phyloP scores from a whole-genome alignment of 2,329 filamentous ascomycete species.

The Colletotrichum sp. region DNA sequence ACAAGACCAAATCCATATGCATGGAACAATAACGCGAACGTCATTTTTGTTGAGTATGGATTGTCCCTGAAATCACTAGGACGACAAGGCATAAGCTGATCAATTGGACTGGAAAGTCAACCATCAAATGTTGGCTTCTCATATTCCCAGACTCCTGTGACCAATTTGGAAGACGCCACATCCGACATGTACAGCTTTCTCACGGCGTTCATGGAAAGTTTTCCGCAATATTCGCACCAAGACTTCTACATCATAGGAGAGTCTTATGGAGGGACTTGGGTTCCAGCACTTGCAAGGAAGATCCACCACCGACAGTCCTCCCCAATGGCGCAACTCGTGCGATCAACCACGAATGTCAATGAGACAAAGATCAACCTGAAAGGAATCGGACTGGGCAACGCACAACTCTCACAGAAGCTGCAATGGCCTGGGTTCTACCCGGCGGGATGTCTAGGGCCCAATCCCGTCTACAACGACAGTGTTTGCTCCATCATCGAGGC shows the following conservation, averaged over 20 bases:
- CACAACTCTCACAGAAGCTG: background rate
- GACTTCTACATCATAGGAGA: constrained; percentile 2
- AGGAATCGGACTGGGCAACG: background rate
- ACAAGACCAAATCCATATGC: background rate
- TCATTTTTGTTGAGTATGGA: background rate
- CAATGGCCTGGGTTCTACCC: constrained; percentile 3
- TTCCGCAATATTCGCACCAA: background rate
- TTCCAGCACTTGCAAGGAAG: background rate
- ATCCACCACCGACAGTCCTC: background rate
- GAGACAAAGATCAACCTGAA: background rate
- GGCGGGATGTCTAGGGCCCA: background rate
- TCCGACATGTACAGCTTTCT: background rate
- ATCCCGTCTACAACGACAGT: background rate
- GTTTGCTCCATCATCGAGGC: background rate
- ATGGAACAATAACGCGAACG: background rate
- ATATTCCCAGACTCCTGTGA: background rate
- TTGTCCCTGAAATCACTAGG: background rate
- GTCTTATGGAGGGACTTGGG: background rate
- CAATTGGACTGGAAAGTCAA: background rate
- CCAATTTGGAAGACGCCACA: background rate
- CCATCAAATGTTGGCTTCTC: background rate
- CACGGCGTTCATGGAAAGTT: background rate
- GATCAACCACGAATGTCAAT: background rate
- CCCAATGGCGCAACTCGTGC: background rate
- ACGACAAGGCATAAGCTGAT: background rate